Base-by-base conservation (phyloP, 306 rosid genomes). In the Ziziphus jujuba region DNA sequence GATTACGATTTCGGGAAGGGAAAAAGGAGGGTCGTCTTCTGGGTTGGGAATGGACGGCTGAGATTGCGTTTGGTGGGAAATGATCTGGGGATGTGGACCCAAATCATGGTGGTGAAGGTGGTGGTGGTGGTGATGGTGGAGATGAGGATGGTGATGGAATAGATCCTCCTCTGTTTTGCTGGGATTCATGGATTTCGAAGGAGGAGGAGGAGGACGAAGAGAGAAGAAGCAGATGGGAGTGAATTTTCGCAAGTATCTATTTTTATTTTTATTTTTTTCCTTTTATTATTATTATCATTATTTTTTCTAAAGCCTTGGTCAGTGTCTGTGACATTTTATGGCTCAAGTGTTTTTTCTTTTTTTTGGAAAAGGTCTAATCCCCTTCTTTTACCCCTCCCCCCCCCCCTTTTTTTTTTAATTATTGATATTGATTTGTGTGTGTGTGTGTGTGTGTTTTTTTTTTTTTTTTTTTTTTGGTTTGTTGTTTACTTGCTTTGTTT, bases 1-100 rank as follows among this genome's bases (percentile, higher is more conserved):
- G 70, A 88, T 80, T 24, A 76, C 87, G 66, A 91, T 87, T 77
- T 87, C 95, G 5, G 92, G 90, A 62, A 88, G 93, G 16, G 91
- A 73, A 73, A 87, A 90, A 36, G 96, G 20, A 34, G 53, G 65
- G 45, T 67, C 75, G 44, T 71, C 78, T 15, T 72, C 55, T 6
- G 71, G 73, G 80, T 65, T 36, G 16, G 72, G 66, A 76, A 83
- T 71, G 76, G 91, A 71, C n/a, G 89, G 74, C 63, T 62, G 79
- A 34, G 80, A 66, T 69, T 81, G 82, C 28, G 16, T 33, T 50
- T 77, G 81, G 65, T 33, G 67, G 1, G 55, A 6, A 20, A 71
- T 61, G 79, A 79, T 74, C 77, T 79, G 85, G 22, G 58, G 38
- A 1, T 77, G 75, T 2, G 85, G 90, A 50, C 68, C 78, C 43